Conservation (phyloP, 1,139 yeast species). For the Martiniozyma asiatica region DNA sequence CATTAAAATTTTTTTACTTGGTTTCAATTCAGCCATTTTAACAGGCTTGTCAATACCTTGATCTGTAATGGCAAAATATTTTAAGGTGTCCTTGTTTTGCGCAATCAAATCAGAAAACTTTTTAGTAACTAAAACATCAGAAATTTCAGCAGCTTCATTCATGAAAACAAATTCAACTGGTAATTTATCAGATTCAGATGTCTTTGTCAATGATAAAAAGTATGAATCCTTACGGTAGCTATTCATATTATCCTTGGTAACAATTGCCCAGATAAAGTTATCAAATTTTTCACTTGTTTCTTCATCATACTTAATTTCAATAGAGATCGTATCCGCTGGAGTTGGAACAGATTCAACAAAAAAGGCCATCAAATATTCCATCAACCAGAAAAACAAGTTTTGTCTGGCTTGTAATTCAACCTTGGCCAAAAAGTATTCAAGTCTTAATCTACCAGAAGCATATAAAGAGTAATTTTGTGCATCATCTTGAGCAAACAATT, state of each 20-base stretch:
- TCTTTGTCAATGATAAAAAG: conserved; percentile 73
- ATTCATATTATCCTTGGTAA: conserved; percentile 77
- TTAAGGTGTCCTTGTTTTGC: conserved; percentile 42
- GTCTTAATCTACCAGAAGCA: conserved; percentile 80
- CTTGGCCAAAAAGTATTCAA: conserved; percentile 49
- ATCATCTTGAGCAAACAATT: conserved; percentile 52
- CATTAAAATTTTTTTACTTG: conserved; percentile 44
- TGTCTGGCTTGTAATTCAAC: conserved; percentile 70
- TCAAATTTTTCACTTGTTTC: conserved; percentile 38
- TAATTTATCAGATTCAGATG: conserved; percentile 52
- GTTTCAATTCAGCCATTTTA: conserved; percentile 35
- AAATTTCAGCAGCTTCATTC: conserved; percentile 81
- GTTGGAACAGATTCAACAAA: conserved; percentile 36
- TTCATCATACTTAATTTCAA: conserved; percentile 49
- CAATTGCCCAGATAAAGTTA: conserved; percentile 72
- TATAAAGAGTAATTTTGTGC: conserved; percentile 63
- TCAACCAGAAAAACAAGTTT: conserved; percentile 52
- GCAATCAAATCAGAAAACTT: conserved; percentile 38
- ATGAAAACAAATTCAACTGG: conserved; percentile 74
- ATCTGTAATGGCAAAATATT: conserved; percentile 72
- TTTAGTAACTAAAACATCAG: conserved; percentile 46
- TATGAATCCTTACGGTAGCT: conserved; percentile 64
- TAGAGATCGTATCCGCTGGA: conserved; percentile 51
- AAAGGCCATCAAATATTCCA: conserved; percentile 46
- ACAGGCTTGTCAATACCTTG: conserved; percentile 62